Base-by-base conservation (phyloP, 176 grass and related monocot species). In the Guadua angustifolia region DNA sequence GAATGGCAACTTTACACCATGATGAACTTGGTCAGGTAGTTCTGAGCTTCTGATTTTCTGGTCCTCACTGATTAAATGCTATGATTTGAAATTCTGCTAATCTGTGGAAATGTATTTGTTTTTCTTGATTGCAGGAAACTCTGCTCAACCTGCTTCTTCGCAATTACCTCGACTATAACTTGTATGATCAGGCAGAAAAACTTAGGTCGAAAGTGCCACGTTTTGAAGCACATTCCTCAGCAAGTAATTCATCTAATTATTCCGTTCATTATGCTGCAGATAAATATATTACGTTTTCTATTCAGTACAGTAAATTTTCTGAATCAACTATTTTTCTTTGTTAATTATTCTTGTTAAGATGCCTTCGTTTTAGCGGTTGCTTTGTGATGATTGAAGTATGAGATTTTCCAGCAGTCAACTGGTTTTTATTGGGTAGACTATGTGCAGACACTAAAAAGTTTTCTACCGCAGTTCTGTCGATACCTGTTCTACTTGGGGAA, bases 101-200 rank as follows among this genome's bases (percentile, higher is more conserved):
- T 71, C 4, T 42, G 22, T 24, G 29, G 46, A 24, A 59, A 50
- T 42, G 3, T 56, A 24, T 43, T 46, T 52, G 53, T 75, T 69
- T 53, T 56, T 59, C 29, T 75, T 24, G 6, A 38, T 44, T 86
- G 73, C 85, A 97, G 94, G 94, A 97, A 81, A 97, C 91, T 40
- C 86, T 97, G 69, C 87, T 97, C 64, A 97, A 97, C 74, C 82
- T 97, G 61, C 90, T 97, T 15, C 94, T 97, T 39, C 89, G 91
- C 82, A 97, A 94, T 88, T 97, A 97, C 56, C 91, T 97, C 58
- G 89, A 97, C 58, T 97, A 97, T 50, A 97, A 97, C 80, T 88
- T 97, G 61, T 97, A 94, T 68, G 91, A 97, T 53, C 91, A 97
- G 43, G 91, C 94, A 18, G 94, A 97, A 55, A 97, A 97, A 68